Base-by-base conservation (phyloP, 257 asterid genomes). In the Verbena officinalis region DNA sequence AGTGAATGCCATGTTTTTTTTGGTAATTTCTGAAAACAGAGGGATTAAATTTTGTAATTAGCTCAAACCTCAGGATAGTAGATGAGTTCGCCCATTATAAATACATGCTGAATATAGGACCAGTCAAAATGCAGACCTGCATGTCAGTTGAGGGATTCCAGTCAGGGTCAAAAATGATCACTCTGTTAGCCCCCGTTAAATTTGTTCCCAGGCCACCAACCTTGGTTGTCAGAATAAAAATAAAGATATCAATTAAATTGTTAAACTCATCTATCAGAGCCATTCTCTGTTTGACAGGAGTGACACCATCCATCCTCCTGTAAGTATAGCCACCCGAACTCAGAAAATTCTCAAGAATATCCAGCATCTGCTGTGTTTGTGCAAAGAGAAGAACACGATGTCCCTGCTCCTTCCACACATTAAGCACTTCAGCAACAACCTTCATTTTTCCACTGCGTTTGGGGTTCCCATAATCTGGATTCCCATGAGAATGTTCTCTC, bases 71-170 rank as follows among this genome's bases (percentile, higher is more conserved):
- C n/a, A n/a, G n/a, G n/a, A n/a, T n/a, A n/a, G n/a, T n/a, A n/a
- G n/a, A n/a, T n/a, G n/a, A n/a, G n/a, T n/a, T n/a, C n/a, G n/a
- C n/a, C n/a, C n/a, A n/a, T n/a, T n/a, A n/a, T n/a, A n/a, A 58
- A 39, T 31, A 52, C 24, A 30, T 33, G 49, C n/a, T 48, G 46
- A 78, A 59, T 46, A 16, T 44, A 49, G 31, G 67, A 71, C 48
- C 49, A 64, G 62, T 11, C 46, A 63, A 57, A n/a, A 62, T 54
- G 68, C 82, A 60, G 52, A 94, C 99, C 97, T 94, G 99, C 82
- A 81, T 90, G 73, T 94, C 99, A 19, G 96, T 94, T 31, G 99
- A 94, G 12, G 99, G 99, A 79, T 94, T 94, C 99, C 99, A 94
- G 72, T 94, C 99, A 46, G 99, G 99, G 70, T 94, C 99, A 78